Evolutionary conservation across 2,329 filamentous ascomycete species (phyloP).

Genomic region (Colletotrichum sp.): DNA sequence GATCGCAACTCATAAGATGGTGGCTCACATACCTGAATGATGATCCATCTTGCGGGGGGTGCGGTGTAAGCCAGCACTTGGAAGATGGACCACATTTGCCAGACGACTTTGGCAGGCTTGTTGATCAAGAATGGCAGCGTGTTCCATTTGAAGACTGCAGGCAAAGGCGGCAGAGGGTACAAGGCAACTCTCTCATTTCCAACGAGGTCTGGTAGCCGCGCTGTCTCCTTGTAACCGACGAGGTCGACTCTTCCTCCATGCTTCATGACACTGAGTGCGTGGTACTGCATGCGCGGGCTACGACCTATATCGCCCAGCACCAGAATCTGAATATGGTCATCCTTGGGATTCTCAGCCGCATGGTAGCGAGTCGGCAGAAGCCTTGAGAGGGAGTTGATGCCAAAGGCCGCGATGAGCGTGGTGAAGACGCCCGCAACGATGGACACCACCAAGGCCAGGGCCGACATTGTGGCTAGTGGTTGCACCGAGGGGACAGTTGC

Average conservation of each 20-base stretch:
- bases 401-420: constrained; percentile 5
- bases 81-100: constrained; percentile 78
- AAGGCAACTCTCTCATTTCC: constrained; percentile 73
- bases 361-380: constrained; percentile 39
- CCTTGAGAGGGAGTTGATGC: constrained; percentile 23
- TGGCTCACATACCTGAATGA: constrained; percentile 70
- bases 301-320: constrained; percentile 95
- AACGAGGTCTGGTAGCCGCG: constrained; percentile 78
- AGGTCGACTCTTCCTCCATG: constrained; percentile 82
- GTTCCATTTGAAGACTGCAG: constrained; percentile 69
- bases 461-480: background rate
- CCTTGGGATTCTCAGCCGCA: constrained; percentile 36
- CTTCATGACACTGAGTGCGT: constrained; percentile 89
- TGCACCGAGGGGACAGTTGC: background rate
- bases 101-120: constrained; percentile 84
- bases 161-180: constrained; percentile 72
- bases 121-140: constrained; percentile 78
- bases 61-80: constrained; percentile 75
- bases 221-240: constrained; percentile 89
- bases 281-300: constrained; percentile 98
- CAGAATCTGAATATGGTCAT: constrained; percentile 74
- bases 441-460: background rate
- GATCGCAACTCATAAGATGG: background rate
- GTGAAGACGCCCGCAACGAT: constrained; percentile 16
- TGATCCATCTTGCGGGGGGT: constrained; percentile 79